Conservation (phyloP, 2,329 filamentous ascomycete species). For the Fusarium armeniacum region DNA sequence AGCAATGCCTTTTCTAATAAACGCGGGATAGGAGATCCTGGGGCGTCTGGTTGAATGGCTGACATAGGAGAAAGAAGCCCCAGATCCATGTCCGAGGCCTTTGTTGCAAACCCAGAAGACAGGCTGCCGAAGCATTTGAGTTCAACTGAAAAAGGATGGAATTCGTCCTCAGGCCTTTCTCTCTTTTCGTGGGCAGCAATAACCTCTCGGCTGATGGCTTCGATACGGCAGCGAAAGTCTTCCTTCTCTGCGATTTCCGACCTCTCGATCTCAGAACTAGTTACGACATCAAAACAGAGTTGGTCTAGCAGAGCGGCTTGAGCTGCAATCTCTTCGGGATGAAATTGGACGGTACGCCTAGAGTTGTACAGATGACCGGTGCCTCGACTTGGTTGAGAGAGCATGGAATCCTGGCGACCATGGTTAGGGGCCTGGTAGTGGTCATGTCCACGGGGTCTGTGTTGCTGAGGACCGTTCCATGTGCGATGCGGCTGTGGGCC, state of each 20-base stretch:
- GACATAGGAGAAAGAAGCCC: conserved; percentile 78
- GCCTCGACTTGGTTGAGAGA: conserved; percentile 28
- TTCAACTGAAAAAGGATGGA: conserved; percentile 70
- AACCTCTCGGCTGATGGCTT: conserved; percentile 72
- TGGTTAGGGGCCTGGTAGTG: conserved; percentile 42
- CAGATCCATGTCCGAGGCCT: conserved; percentile 92
- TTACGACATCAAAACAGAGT: conserved; percentile 62
- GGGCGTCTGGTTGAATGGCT: conserved; percentile 64
- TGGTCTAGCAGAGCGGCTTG: conserved; percentile 65
- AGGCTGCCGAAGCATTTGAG: conserved; percentile 87
- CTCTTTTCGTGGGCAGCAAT: conserved; percentile 67
- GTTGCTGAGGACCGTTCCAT: conserved; percentile 45
- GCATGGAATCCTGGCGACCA: conserved; percentile 18
- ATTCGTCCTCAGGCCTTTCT: conserved; percentile 58
- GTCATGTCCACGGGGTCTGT: conserved; percentile 43
- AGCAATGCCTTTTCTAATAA: conserved; percentile 82
- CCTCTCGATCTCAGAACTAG: conserved; percentile 72
- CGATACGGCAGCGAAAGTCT: conserved; percentile 73
- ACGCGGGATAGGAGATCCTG: conserved; percentile 76
- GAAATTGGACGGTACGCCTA: conserved; percentile 51
- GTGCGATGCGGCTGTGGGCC: conserved; percentile 33
- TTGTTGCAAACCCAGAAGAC: conserved; percentile 86
- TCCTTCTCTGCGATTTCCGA: conserved; percentile 79
- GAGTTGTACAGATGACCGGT: conserved; percentile 43
- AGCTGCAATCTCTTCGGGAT: conserved; percentile 61